phyloP scores from a whole-genome alignment of 768 basidiomycete species.

The Mycena capillaripes region DNA sequence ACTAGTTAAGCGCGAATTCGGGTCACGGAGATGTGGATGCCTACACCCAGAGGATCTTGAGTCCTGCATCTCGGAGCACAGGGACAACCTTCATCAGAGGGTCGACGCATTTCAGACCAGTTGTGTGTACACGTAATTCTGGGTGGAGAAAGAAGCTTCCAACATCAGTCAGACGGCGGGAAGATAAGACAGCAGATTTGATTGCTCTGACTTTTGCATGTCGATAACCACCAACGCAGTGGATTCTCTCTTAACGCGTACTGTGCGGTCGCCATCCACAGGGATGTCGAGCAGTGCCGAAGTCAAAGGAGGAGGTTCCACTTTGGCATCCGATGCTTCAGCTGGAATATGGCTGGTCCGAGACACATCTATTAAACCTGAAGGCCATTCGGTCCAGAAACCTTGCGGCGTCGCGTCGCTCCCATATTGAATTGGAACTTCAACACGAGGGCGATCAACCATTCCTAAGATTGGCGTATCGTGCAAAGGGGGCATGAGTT shows the following conservation, averaged over 20 bases:
- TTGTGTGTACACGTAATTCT: constrained; percentile 66
- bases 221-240: constrained; percentile 76
- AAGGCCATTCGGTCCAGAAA: constrained; percentile 81
- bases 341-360: constrained; percentile 57
- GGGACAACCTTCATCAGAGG: constrained; percentile 65
- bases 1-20: not conserved
- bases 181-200: constrained; percentile 31
- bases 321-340: constrained; percentile 34
- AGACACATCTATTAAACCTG: constrained; percentile 73
- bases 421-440: constrained; percentile 65
- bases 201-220: constrained; percentile 73
- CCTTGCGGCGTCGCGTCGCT: constrained; percentile 52
- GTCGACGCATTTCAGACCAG: constrained; percentile 70
- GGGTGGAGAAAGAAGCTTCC: constrained; percentile 76
- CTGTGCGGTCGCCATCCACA: constrained; percentile 64
- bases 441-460: constrained; percentile 61
- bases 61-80: constrained; percentile 60
- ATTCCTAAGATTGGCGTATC: constrained; percentile 60
- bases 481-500: constrained; percentile 43
- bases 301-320: constrained; percentile 47
- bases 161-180: constrained; percentile 13
- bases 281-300: constrained; percentile 65
- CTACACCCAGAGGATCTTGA: constrained; percentile 78
- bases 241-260: constrained; percentile 63
- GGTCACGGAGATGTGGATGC: constrained; percentile 33